Evolutionary conservation across 2,329 filamentous ascomycete genomes (phyloP).

Genomic region (Zymoseptoria crescenta): DNA sequence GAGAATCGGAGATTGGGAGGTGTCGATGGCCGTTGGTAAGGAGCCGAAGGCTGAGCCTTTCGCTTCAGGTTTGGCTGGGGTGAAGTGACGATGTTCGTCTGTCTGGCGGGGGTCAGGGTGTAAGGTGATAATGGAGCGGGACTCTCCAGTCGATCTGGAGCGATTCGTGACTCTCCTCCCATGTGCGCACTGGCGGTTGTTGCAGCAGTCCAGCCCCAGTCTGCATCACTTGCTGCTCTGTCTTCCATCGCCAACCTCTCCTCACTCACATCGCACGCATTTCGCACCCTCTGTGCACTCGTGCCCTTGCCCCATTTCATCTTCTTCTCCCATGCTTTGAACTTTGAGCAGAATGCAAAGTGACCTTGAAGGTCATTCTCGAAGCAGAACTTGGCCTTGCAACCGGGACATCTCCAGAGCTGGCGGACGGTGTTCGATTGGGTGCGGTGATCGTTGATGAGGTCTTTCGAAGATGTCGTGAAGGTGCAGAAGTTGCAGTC

Average conservation of each 20-base stretch:
- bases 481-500: background rate
- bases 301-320: background rate
- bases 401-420: background rate
- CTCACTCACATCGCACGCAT: background rate
- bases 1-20: background rate
- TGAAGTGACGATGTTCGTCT: background rate
- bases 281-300: background rate
- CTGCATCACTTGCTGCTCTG: background rate
- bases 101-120: background rate
- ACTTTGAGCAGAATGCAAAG: background rate
- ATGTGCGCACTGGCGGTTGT: background rate
- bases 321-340: background rate
- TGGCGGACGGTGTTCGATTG: background rate
- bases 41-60: background rate
- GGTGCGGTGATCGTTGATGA: background rate
- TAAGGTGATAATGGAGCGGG: background rate
- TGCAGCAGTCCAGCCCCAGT: background rate
- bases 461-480: background rate
- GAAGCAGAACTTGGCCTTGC: background rate
- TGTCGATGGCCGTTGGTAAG: background rate
- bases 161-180: background rate
- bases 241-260: background rate
- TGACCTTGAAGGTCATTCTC: background rate
- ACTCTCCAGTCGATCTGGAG: background rate
- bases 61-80: background rate